Evolutionary conservation across 208 protist genomes (phyloP).

Genomic region (Leishmania turanica): DNA sequence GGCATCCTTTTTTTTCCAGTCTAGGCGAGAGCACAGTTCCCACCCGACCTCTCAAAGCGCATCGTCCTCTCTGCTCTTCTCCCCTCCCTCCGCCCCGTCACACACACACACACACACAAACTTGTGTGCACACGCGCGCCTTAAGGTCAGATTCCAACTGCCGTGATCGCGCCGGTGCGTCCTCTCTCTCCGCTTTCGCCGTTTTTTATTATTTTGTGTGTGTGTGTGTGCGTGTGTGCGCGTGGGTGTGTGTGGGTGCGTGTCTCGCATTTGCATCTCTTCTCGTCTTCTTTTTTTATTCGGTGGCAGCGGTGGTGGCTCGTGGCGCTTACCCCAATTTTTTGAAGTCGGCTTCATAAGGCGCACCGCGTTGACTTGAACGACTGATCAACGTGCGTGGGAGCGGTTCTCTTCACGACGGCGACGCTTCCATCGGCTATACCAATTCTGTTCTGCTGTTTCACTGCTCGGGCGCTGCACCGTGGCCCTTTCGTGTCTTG

Average conservation of each 20-base stretch:
- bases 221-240: no score
- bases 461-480: not conserved
- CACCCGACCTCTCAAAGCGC: no score
- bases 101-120: not conserved
- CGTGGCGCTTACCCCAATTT: not conserved
- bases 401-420: not conserved
- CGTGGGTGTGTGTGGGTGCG: not conserved
- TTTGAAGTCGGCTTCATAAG: not conserved
- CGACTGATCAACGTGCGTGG: not conserved
- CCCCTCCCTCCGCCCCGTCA: not conserved
- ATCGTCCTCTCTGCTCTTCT: not conserved
- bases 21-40: not conserved
- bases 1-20: not conserved
- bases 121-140: not conserved
- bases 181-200: not conserved
- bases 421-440: not conserved
- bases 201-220: no score
- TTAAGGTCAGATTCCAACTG: not conserved
- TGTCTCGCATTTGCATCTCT: not conserved
- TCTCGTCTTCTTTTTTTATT: not conserved
- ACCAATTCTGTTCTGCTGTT: not conserved
- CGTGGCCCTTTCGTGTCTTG: not conserved
- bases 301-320: no score
- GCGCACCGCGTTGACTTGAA: not conserved
- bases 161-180: not conserved